These are phyloP conservation scores for Fusarium keratoplasticum DNA, from an alignment of 2,329 filamentous ascomycete genomes.

Conservation along the genomic window DNA sequence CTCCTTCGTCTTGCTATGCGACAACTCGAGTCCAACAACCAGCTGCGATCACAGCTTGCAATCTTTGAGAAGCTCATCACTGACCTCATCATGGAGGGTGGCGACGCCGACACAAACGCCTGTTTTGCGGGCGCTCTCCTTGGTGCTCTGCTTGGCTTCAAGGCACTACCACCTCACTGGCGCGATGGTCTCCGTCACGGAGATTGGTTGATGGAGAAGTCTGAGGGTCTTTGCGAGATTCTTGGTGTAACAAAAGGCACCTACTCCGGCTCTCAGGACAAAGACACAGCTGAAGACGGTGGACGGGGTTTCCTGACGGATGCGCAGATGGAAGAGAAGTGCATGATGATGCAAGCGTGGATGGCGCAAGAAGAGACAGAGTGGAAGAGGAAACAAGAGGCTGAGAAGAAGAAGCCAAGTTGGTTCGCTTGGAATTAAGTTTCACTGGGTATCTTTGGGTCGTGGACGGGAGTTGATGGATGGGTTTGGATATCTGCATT, in stretches of 20 bases:
- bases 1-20: constrained; percentile 58
- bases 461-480: neutral
- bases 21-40: constrained; percentile 33
- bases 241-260: constrained; percentile 51
- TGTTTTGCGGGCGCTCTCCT: constrained; percentile 63
- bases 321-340: constrained; percentile 51
- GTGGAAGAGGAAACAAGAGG: constrained; percentile 41
- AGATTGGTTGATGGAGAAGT: constrained; percentile 59
- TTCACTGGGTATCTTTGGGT: neutral
- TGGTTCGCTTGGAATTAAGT: constrained; percentile 39
- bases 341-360: constrained; percentile 48
- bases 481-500: neutral
- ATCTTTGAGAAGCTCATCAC: constrained; percentile 62
- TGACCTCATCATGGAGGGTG: constrained; percentile 62
- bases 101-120: constrained; percentile 67
- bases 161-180: constrained; percentile 60
- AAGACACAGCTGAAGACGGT: constrained; percentile 56
- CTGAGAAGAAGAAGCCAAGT: constrained; percentile 34
- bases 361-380: constrained; percentile 46
- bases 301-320: constrained; percentile 53
- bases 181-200: constrained; percentile 58
- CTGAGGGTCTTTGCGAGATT: constrained; percentile 53
- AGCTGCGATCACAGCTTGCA: constrained; percentile 32
- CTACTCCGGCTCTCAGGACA: constrained; percentile 51
- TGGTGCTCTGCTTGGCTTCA: constrained; percentile 61